Evolutionary conservation across 2,329 filamentous ascomycete genomes (phyloP).

Genomic region (Metarhizium anisopliae): DNA sequence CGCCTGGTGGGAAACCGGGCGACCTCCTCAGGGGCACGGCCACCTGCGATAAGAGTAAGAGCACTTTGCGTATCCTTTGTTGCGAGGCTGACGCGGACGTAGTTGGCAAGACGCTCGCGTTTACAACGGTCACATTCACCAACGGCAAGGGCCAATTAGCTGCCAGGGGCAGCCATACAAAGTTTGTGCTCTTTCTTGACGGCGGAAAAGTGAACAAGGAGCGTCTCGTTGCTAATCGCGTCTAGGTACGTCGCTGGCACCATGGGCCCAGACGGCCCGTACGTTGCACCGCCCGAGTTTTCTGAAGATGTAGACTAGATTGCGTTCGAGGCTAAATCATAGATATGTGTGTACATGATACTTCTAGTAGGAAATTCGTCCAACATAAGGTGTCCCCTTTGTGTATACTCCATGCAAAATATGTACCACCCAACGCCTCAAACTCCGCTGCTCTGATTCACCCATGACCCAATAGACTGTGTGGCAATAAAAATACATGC

Average conservation of each 20-base stretch:
- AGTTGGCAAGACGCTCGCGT: constrained; percentile 59
- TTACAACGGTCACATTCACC: constrained; percentile 49
- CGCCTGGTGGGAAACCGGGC: constrained; percentile 46
- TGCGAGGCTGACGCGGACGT: constrained; percentile 7
- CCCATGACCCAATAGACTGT: background rate
- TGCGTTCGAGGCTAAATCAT: background rate
- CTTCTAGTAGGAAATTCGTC: background rate
- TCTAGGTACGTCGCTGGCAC: constrained; percentile 34
- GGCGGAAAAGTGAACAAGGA: background rate
- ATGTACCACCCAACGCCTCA: background rate
- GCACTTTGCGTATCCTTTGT: too few species aligned
- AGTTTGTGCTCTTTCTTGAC: constrained; percentile 29
- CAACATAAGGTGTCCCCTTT: background rate
- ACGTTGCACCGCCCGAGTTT: constrained; percentile 26
- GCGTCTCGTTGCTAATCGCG: constrained; percentile 3
- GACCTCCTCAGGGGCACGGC: constrained; percentile 48
- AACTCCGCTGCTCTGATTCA: background rate
- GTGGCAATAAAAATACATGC: background rate
- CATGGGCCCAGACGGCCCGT: constrained; percentile 26
- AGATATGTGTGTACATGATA: background rate
- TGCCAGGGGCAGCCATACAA: constrained; percentile 57
- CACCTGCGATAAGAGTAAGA: constrained; percentile 50
- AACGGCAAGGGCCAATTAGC: constrained; percentile 51
- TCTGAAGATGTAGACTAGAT: constrained; percentile 24
- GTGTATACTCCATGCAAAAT: background rate